Conservation (phyloP, 345 rosid species). For the Dimocarpus longan region DNA sequence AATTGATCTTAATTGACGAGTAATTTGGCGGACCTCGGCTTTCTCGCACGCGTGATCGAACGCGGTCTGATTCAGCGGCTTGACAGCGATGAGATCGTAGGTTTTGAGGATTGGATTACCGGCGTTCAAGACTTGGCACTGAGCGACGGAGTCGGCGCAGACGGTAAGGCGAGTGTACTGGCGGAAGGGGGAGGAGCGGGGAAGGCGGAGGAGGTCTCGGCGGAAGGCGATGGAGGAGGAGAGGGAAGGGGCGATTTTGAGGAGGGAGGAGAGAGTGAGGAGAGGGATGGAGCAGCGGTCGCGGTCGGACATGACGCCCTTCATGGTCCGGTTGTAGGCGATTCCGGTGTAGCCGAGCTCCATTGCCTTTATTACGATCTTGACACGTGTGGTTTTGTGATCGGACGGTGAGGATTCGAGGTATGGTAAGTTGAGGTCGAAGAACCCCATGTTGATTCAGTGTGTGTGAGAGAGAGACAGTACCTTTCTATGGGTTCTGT, state of each 20-base stretch:
- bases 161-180: conserved; percentile 91
- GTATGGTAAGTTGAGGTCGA: conserved; percentile 74
- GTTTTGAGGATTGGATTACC: conserved; percentile 72
- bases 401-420: conserved; percentile 33
- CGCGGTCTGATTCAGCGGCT: conserved; percentile 68
- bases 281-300: conserved; percentile 63
- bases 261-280: conserved; percentile 65
- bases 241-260: conserved; percentile 57
- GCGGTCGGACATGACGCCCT: conserved; percentile 59
- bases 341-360: conserved; percentile 75
- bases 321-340: conserved; percentile 59
- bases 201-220: conserved; percentile 71
- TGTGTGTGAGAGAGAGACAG: not conserved
- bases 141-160: conserved; percentile 52
- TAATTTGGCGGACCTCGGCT: conserved; percentile 53
- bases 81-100: conserved; percentile 75
- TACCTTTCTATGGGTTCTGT: not conserved
- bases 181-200: conserved; percentile 68
- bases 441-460: conserved; percentile 57
- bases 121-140: conserved; percentile 61
- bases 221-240: conserved; percentile 69
- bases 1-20: no score
- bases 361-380: conserved; percentile 65
- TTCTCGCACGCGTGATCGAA: conserved; percentile 74
- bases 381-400: conserved; percentile 48